phyloP scores from a whole-genome alignment of 2,329 filamentous ascomycete genomes.

The Fusarium brevicatenulatum region DNA sequence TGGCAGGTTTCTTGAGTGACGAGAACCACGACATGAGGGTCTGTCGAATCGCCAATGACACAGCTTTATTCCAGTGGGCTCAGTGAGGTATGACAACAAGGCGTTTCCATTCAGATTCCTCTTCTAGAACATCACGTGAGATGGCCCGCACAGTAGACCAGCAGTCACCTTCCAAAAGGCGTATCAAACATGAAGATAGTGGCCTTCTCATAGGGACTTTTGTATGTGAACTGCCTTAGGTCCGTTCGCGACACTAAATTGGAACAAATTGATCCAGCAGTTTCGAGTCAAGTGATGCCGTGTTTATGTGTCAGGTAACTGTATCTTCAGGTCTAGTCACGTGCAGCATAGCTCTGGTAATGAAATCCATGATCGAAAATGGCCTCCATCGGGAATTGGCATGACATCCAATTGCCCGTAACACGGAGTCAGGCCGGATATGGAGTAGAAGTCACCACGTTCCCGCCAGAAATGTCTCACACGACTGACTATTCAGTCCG shows the following conservation, averaged over 20 bases:
- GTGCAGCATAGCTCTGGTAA: not conserved
- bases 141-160: not conserved
- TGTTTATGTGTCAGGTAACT: not conserved
- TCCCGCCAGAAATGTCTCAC: not conserved
- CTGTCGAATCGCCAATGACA: constrained; percentile 25
- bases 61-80: constrained; percentile 17
- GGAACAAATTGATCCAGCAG: constrained; percentile 11
- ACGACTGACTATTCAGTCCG: constrained; percentile 25
- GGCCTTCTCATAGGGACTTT: constrained; percentile 15
- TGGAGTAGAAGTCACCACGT: not conserved
- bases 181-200: constrained; percentile 17
- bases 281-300: not conserved
- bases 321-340: not conserved
- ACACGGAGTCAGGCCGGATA: not conserved
- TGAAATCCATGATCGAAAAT: not conserved
- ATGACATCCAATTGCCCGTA: not conserved
- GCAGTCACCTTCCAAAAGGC: constrained; percentile 25
- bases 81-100: constrained; percentile 21
- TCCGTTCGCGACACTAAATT: not conserved
- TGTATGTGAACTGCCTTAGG: not conserved
- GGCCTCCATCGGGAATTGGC: not conserved
- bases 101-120: constrained; percentile 16
- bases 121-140: constrained; percentile 33
- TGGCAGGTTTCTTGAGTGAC: constrained; percentile 41
- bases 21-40: constrained; percentile 45